Evolutionary conservation across 2,329 filamentous ascomycete genomes (phyloP).

Genomic region (Colletotrichum gigasporum): DNA sequence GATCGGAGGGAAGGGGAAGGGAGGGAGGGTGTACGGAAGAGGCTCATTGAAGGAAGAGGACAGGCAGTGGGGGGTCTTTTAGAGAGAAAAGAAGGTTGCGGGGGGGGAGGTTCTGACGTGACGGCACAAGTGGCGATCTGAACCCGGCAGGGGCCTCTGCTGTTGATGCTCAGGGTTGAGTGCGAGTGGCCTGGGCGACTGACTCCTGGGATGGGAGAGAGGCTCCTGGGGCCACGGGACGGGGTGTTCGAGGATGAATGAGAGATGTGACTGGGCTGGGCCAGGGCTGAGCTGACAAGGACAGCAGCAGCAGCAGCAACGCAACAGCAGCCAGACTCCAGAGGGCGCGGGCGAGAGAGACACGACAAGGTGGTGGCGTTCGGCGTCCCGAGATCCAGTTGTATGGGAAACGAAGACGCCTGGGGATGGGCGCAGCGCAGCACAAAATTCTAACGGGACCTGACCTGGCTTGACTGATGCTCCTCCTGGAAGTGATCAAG

Average conservation of each 20-base stretch:
- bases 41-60: constrained; percentile 24
- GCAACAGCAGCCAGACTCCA: too few species aligned
- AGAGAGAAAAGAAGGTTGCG: constrained; percentile 31
- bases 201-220: neutral
- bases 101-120: constrained; percentile 29
- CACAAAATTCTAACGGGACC: neutral
- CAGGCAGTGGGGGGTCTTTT: constrained; percentile 30
- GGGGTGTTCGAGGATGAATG: constrained; percentile 5
- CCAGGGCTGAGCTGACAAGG: constrained; percentile 23
- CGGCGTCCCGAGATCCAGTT: constrained; percentile 14
- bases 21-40: constrained; percentile 28
- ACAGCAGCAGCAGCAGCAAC: too few species aligned
- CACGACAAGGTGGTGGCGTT: constrained; percentile 25
- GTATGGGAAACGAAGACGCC: constrained; percentile 6
- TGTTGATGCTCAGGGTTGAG: too few species aligned
- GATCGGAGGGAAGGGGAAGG: constrained; percentile 25
- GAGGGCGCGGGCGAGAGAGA: neutral
- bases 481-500: neutral
- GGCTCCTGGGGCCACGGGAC: constrained; percentile 2
- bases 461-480: neutral
- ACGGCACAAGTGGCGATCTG: constrained; percentile 31
- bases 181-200: neutral
- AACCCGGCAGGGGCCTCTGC: constrained; percentile 24
- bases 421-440: neutral
- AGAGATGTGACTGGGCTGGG: constrained; percentile 9